Percentiles rank a stretch among this genome's conserved stretches.
phyloP scores from a whole-genome alignment of 2,329 filamentous ascomycete genomes.

The Cercospora nicotianae region DNA sequence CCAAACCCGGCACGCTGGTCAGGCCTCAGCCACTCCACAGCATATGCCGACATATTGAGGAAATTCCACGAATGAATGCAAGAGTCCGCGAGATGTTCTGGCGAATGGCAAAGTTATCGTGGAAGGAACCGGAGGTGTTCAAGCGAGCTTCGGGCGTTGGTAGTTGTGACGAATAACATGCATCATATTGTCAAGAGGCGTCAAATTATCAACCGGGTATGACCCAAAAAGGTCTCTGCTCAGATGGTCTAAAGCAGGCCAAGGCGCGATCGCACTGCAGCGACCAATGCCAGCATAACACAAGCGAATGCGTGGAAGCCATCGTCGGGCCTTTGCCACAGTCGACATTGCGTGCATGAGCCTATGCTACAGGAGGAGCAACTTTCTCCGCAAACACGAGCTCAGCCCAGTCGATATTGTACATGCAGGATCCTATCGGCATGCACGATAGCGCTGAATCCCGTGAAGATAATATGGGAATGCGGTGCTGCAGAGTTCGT shows the following conservation, averaged over 20 bases:
- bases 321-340: neutral
- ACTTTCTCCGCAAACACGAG: neutral
- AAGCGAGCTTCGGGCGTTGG: neutral
- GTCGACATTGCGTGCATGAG: neutral
- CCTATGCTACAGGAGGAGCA: neutral
- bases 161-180: neutral
- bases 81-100: no score
- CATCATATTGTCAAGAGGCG: neutral
- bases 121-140: neutral
- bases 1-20: constrained; percentile 19
- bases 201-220: neutral
- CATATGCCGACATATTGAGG: constrained; percentile 18
- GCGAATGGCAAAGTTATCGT: neutral
- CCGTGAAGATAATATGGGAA: neutral
- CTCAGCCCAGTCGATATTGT: neutral
- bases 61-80: neutral
- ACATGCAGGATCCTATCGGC: neutral
- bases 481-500: neutral
- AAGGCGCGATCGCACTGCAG: neutral
- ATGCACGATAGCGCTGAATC: neutral
- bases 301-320: neutral
- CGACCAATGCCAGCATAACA: neutral
- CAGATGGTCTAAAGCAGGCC: neutral
- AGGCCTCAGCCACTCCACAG: constrained; percentile 8
- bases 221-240: neutral